A percentile compares a stretch with the other conserved stretches of the same genome.
Conservation (phyloP, 2,329 filamentous ascomycete species). For the Monosporascus sp. region DNA sequence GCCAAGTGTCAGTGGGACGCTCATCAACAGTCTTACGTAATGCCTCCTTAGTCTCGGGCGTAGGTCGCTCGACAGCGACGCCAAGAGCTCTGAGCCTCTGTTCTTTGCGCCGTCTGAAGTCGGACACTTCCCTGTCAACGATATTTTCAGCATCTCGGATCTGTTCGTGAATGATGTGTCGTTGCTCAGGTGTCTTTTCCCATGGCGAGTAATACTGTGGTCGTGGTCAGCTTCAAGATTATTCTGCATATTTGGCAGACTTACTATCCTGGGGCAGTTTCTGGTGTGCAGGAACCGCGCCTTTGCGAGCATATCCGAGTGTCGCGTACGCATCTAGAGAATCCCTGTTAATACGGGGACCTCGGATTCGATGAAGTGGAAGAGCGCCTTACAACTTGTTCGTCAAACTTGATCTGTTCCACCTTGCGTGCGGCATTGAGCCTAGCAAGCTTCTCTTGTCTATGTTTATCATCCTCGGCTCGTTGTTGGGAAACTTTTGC, state of each 20-base stretch:
- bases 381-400: conserved; percentile 59
- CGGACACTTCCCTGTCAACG: conserved; percentile 60
- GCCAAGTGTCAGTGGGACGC: conserved; percentile 30
- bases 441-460: conserved; percentile 59
- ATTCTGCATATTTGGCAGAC: conserved; percentile 26
- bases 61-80: conserved; percentile 20
- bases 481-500: conserved; percentile 70
- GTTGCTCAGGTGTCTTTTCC: conserved; percentile 64
- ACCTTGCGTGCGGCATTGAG: conserved; percentile 55
- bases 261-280: conserved; percentile 67
- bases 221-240: conserved; percentile 2
- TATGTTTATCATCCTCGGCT: conserved; percentile 63
- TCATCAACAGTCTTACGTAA: conserved; percentile 40
- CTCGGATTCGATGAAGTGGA: neutral
- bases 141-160: conserved; percentile 57
- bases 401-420: conserved; percentile 72
- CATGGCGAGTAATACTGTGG: conserved; percentile 79
- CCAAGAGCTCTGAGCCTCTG: conserved; percentile 34
- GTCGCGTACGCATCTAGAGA: conserved; percentile 65
- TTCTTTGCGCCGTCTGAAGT: conserved; percentile 51
- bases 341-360: conserved; percentile 16
- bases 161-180: conserved; percentile 66
- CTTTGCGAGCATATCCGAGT: conserved; percentile 64
- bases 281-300: conserved; percentile 71
- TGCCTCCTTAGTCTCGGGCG: conserved; percentile 31